Evolutionary conservation across 352 stramenopile genomes (phyloP), one percentile per base, ranked within the genome.

Genomic region (Pythium brassicae): DNA sequence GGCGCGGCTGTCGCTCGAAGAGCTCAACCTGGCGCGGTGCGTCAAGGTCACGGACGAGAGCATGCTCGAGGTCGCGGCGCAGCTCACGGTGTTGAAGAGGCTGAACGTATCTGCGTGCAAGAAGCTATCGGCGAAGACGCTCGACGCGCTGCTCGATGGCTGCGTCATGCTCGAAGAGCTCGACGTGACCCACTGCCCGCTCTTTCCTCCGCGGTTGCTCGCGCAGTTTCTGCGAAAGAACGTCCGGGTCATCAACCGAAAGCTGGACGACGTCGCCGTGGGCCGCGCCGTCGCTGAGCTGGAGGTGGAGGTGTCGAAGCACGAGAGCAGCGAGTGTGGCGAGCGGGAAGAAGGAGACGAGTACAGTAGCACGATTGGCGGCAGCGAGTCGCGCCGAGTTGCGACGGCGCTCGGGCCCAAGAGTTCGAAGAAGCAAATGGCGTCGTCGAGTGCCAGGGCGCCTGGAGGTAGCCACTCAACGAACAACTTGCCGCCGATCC

Each of bases 31-130:
- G 9, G 72, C 70, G 15, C 69, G 82, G 0, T 94, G 84, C 47
- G 51, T 77, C 37, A 89, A 85, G 40, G 69, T 98, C 35, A 95
- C 92, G 3, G 89, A 97, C 56, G 68, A 86, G 25, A 86, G 87
- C 2, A 78, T 97, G 59, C 59, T 87, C 4, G 83, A 95, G 19
- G 57, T 97, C 10, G 78, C 71, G 0, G 68, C 74, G 15, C 84
- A 97, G 55, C 83, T 78, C 43, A 73, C 70, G 0, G 83, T 85
- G 23, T 67, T 97, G 6, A 68, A 67, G 6, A 74, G 65, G 29
- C 54, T 95, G 2, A 88, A 89, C 26, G 59, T 95, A 10, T 76
- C 78, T 0, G 87, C 86, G 4, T 97, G 87, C 72, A 84, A 89
- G 55, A 79, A 83, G 9, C 67, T 98, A 17, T 92, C 84, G 0